Percentiles rank a stretch among this genome's conserved stretches.
Conservation (phyloP, 345 rosid species). For the Salix exigua region DNA sequence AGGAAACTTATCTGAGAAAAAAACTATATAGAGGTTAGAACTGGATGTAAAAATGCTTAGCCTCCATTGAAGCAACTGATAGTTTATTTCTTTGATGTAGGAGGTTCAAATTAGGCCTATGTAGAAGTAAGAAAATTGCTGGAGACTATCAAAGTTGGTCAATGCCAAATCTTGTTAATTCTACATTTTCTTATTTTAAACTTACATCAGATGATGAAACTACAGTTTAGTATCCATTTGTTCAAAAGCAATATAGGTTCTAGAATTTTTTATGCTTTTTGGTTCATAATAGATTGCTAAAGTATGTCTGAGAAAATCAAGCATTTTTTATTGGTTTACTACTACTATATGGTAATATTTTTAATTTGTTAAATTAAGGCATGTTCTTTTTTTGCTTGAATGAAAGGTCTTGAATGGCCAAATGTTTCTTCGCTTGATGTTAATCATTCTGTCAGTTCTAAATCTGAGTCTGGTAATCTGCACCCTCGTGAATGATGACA, state of each 20-base stretch:
- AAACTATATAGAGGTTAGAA: not conserved
- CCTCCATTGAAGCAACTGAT: not conserved
- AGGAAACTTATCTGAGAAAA: not conserved
- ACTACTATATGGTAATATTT: not conserved
- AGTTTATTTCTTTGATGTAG: not conserved
- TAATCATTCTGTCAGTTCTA: not conserved
- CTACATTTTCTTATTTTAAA: not conserved
- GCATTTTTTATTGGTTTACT: not conserved
- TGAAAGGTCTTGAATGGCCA: not conserved
- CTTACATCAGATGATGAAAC: not conserved
- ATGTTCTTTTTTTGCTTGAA: not conserved
- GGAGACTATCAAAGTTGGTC: not conserved
- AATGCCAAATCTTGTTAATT: constrained; percentile 1
- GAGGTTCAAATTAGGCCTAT: not conserved
- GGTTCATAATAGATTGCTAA: not conserved
- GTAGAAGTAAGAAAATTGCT: not conserved
- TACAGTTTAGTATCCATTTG: not conserved
- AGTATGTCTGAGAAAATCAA: not conserved
- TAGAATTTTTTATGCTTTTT: not conserved
- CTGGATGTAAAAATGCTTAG: not conserved
- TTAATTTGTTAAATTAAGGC: not conserved
- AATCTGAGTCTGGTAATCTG: not conserved
- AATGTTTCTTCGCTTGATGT: not conserved
- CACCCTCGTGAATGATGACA: not conserved
- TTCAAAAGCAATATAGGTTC: not conserved